phyloP scores from a whole-genome alignment of 768 basidiomycete species.

The Porphyrellus cyaneotinctus region DNA sequence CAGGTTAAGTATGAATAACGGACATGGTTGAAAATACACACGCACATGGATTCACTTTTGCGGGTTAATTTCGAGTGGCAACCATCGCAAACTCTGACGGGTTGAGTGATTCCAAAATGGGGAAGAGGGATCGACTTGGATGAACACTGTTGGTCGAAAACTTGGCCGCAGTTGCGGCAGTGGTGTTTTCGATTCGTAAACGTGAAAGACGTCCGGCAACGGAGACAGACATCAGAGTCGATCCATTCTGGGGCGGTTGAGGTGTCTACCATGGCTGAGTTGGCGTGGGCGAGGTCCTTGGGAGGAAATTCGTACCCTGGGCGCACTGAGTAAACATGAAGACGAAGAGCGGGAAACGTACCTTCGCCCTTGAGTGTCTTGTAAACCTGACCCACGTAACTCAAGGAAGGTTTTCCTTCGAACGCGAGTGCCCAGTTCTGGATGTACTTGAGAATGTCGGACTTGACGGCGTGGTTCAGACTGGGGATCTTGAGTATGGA shows the following conservation, averaged over 20 bases:
- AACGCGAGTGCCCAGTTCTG: conserved; percentile 95
- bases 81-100: conserved; percentile 90
- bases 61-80: conserved; percentile 77
- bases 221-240: conserved; percentile 90
- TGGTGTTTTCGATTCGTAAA: conserved; percentile 98
- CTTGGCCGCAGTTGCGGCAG: conserved; percentile 95
- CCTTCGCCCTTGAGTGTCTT: conserved; percentile 73
- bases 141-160: conserved; percentile 93
- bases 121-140: conserved; percentile 81
- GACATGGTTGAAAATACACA: neutral
- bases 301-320: conserved; percentile 84
- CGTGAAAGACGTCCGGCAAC: conserved; percentile 85
- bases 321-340: neutral
- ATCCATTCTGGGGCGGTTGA: conserved; percentile 95
- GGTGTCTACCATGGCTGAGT: conserved; percentile 85
- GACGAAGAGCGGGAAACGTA: conserved; percentile 28
- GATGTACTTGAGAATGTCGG: conserved; percentile 68
- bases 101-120: conserved; percentile 88
- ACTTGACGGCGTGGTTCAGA: conserved; percentile 80
- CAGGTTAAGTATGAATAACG: neutral
- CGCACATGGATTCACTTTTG: conserved; percentile 57
- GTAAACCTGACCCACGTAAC: conserved; percentile 78
- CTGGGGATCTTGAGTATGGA: conserved; percentile 78
- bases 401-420: conserved; percentile 69
- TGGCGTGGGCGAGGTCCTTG: conserved; percentile 62